A percentile compares a stretch with the other conserved stretches of the same genome.
Conservation (phyloP, 2,329 filamentous ascomycete genomes). For the Cordyceps cicadae region DNA sequence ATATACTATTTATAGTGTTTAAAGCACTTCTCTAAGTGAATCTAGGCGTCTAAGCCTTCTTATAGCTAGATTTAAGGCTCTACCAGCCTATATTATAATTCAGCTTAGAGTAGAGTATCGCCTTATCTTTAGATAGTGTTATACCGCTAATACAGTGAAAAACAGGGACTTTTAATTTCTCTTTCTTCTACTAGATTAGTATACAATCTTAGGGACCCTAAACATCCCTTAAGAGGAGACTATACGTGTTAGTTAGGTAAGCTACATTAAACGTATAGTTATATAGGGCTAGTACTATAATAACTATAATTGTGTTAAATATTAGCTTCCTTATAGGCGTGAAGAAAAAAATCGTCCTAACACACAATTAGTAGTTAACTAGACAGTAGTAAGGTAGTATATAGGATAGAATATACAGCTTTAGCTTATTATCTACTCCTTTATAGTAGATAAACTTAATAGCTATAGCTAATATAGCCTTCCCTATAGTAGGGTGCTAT, state of each 20-base stretch:
- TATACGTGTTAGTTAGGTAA: constrained; percentile 16
- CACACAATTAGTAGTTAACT: constrained; percentile 5
- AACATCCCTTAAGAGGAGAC: constrained; percentile 16
- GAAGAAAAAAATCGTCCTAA: constrained; percentile 24
- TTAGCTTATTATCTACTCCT: constrained; percentile 21
- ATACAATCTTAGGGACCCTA: constrained; percentile 14
- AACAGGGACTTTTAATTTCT: constrained; percentile 20
- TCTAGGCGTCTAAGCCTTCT: constrained; percentile 16
- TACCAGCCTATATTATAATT: constrained; percentile 20
- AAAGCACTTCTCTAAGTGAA: constrained; percentile 16
- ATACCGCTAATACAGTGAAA: constrained; percentile 16
- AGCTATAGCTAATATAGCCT: constrained; percentile 19
- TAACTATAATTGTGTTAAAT: constrained; percentile 19
- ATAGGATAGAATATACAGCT: constrained; percentile 17
- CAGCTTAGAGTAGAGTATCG: constrained; percentile 21
- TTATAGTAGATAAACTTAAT: constrained; percentile 26
- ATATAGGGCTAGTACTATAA: constrained; percentile 20
- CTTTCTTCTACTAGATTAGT: constrained; percentile 20
- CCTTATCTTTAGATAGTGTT: constrained; percentile 13
- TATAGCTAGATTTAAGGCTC: constrained; percentile 17
- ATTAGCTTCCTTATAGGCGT: constrained; percentile 20
- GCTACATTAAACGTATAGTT: constrained; percentile 19
- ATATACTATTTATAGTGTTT: constrained; percentile 19
- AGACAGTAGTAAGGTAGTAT: neutral
- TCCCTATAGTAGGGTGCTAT: constrained; percentile 10